These are phyloP conservation scores for Aquilaria malaccensis DNA, from an alignment of 345 rosid genomes.

Conservation along the genomic window DNA sequence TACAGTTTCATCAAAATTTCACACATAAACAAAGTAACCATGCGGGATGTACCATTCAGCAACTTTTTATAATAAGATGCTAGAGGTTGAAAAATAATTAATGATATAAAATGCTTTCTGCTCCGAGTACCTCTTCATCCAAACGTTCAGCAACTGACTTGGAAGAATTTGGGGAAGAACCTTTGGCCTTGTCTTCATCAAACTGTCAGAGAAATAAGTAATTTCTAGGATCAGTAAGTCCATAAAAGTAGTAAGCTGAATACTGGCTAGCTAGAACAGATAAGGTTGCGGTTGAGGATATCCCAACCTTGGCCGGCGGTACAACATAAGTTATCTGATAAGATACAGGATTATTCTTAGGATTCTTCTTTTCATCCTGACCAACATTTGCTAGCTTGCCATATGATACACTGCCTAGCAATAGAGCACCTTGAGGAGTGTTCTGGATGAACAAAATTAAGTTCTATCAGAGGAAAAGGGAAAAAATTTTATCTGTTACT, in stretches of 20 bases:
- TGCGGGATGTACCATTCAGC: too few relatives aligned
- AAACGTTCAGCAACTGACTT: conserved; percentile 67
- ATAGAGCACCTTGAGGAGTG: conserved; percentile 72
- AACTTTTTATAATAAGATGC: too few relatives aligned
- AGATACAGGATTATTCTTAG: conserved; percentile 57
- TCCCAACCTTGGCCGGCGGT: conserved; percentile 84
- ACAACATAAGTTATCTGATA: conserved; percentile 63
- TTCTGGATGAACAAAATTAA: conserved; percentile 41
- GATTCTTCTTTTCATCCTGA: conserved; percentile 40
- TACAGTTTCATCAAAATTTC: too few relatives aligned
- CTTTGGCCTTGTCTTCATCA: conserved; percentile 66
- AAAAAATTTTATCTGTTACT: background rate
- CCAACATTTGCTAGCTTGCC: conserved; percentile 56
- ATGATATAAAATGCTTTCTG: too few relatives aligned
- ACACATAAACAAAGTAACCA: too few relatives aligned
- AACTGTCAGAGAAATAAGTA: conserved; percentile 30
- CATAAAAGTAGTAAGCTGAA: background rate
- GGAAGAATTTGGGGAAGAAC: conserved; percentile 42
- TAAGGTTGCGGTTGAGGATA: background rate
- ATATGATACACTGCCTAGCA: conserved; percentile 73
- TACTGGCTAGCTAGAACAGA: background rate
- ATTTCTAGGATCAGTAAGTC: background rate
- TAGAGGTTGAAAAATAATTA: too few relatives aligned
- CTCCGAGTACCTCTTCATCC: conserved; percentile 67
- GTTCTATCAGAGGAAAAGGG: conserved; percentile 4